A percentile compares a stretch with the other conserved stretches of the same genome.
These are phyloP conservation scores for Penicillium sp. DNA, from an alignment of 2,329 filamentous ascomycete species.

Conservation along the genomic window DNA sequence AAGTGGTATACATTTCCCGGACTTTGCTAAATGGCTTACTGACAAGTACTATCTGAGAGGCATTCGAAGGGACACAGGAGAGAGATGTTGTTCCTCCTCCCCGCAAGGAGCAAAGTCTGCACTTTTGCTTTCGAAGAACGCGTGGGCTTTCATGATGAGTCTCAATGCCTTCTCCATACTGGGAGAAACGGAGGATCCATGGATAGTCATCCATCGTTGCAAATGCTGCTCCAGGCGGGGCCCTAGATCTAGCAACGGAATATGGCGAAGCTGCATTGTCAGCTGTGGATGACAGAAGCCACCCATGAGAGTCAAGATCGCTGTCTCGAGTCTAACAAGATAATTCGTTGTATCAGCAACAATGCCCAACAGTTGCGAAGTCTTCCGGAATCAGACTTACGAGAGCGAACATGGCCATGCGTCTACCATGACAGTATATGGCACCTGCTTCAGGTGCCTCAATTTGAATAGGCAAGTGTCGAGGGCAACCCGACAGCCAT, in stretches of 20 bases:
- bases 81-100: background rate
- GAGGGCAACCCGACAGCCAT: conserved; percentile 7
- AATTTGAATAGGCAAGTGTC: conserved; percentile 10
- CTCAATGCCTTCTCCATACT: conserved; percentile 7
- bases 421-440: conserved; percentile 13
- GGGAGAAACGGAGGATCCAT: conserved; percentile 9
- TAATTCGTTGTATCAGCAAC: background rate
- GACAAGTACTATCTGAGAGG: background rate
- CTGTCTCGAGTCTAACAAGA: conserved; percentile 3
- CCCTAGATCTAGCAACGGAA: conserved; percentile 7
- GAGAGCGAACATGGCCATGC: conserved; percentile 13
- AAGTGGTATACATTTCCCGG: too few species aligned
- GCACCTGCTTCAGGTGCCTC: conserved; percentile 4
- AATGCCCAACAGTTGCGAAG: background rate
- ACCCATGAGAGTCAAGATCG: conserved; percentile 11
- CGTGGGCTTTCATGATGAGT: conserved; percentile 10
- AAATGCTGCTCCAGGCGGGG: conserved; percentile 4
- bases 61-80: background rate
- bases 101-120: background rate
- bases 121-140: conserved; percentile 7
- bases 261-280: conserved; percentile 1
- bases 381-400: background rate
- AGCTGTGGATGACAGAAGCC: conserved; percentile 13
- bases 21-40: too few species aligned
- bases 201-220: conserved; percentile 9